These are phyloP conservation scores for Rhizopogon vesiculosus DNA, from an alignment of 768 basidiomycete genomes.

Conservation along the genomic window DNA sequence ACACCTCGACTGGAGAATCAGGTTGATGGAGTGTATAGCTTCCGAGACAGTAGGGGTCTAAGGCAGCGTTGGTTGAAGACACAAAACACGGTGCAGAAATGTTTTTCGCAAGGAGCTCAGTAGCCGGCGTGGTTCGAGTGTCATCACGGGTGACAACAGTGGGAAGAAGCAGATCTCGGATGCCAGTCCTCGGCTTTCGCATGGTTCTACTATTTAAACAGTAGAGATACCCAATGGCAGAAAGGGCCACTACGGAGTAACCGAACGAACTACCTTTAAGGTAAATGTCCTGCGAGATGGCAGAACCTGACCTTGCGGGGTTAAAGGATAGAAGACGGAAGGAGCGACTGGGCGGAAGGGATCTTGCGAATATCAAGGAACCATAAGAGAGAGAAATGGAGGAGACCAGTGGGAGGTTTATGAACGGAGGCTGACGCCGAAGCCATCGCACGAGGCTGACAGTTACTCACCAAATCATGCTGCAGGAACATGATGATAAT, in stretches of 20 bases:
- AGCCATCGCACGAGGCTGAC: background rate
- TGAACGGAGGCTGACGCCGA: background rate
- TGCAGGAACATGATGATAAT: background rate
- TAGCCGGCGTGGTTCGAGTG: background rate
- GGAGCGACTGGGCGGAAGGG: background rate
- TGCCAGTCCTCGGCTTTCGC: background rate
- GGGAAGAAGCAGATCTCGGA: background rate
- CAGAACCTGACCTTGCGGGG: background rate
- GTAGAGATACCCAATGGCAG: background rate
- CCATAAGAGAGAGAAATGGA: background rate
- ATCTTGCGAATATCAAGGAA: background rate
- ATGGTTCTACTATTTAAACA: background rate
- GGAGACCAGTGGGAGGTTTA: background rate
- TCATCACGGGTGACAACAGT: background rate
- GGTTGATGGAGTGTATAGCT: background rate
- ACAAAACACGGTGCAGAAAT: background rate
- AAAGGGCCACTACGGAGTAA: background rate
- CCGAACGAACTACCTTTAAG: background rate
- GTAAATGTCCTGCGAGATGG: background rate
- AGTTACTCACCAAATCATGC: background rate
- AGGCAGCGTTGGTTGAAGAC: constrained; percentile 4
- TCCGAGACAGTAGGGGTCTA: constrained; percentile 1
- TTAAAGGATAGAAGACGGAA: background rate
- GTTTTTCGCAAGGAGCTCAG: background rate
- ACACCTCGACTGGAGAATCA: background rate